These are phyloP conservation scores for Pestalotiopsis fici DNA, from an alignment of 2,329 filamentous ascomycete genomes.

Conservation along the genomic window DNA sequence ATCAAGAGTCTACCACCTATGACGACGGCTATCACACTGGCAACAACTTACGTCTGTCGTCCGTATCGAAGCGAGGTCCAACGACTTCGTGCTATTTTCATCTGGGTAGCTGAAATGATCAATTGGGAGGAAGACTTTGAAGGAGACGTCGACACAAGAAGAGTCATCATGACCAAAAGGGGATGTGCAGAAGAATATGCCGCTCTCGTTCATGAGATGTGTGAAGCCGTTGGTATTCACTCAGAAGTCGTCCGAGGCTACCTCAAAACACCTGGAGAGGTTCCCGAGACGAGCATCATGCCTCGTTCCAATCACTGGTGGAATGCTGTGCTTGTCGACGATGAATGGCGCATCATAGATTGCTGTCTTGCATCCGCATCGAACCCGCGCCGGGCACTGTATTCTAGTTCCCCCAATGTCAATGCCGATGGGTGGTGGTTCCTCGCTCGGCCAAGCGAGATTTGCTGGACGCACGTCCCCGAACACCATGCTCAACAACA, in stretches of 20 bases:
- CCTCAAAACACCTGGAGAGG: slow-evolving; percentile 85
- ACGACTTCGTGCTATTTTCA: slow-evolving; percentile 90
- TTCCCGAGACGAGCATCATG: slow-evolving; percentile 76
- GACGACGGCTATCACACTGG: slow-evolving; percentile 79
- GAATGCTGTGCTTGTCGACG: slow-evolving; percentile 92
- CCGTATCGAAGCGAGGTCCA: slow-evolving; percentile 95
- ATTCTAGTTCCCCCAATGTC: slow-evolving; percentile 71
- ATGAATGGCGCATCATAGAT: slow-evolving; percentile 96
- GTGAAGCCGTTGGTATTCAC: slow-evolving; percentile 81
- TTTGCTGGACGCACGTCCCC: slow-evolving; percentile 95
- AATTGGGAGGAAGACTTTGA: slow-evolving; percentile 95
- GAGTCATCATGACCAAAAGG: slow-evolving; percentile 81
- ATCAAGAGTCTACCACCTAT: slow-evolving; percentile 79
- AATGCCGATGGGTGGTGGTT: slow-evolving; percentile 91
- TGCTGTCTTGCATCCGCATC: slow-evolving; percentile 90
- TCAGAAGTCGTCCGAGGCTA: slow-evolving; percentile 88
- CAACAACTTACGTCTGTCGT: slow-evolving; percentile 89
- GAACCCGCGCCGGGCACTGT: slow-evolving; percentile 76
- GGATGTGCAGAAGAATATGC: slow-evolving; percentile 91
- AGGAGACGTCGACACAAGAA: slow-evolving; percentile 77
- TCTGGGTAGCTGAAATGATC: slow-evolving; percentile 94
- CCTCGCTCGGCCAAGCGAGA: slow-evolving; percentile 81
- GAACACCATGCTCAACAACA: slow-evolving; percentile 88
- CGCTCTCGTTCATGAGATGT: slow-evolving; percentile 89
- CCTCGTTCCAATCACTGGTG: slow-evolving; percentile 96